Base-by-base conservation (phyloP, 208 protist genomes). In the Leishmania braziliensis region DNA sequence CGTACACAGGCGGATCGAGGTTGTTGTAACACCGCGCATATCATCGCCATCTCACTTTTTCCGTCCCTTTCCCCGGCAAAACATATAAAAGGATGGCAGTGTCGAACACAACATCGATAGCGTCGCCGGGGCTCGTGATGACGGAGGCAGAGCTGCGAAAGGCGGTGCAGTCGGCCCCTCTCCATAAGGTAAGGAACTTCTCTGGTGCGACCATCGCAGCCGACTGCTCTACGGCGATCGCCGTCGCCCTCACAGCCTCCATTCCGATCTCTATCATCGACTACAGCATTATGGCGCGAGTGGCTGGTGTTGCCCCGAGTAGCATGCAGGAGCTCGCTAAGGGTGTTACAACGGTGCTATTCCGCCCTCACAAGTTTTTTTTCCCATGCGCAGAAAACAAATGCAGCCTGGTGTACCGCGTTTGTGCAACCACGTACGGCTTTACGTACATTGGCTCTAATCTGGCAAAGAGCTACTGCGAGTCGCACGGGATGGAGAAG, bases 241-340 rank as follows among this genome's bases (percentile, higher is more conserved):
- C 82, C 16, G 94, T 97, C 9, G 92, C 89, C 18, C 75, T 94
- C 73, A 91, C 88, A 2, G 94, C 94, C 3, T 90, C 92, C 1
- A 88, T 97, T 65, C 94, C 94, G 26, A 95, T 97, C 74, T 97
- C 94, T 46, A 94, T 97, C 78, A 93, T 97, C 77, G 94, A 97
- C 86, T 97, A 97, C 85, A 95, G 91, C 54, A 97, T 97, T 71
- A 97, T 97, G 91, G 88, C 94, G 0, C 89, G 92, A 60, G 92
- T 97, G 29, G 91, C 92, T 9, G 92, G 93, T 26, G 86, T 93
- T 36, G 89, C 93, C 65, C 82, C 93, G 72, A 97, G 92, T 81
- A 95, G 91, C 84, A 79, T 91, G 51, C 83, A 88, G 58, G 94
- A 95, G 81, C 63, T 97, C 9, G 75, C 82, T 46, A 85, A 87